phyloP scores from a whole-genome alignment of 139 green algal species.

The Closterium sp. region DNA sequence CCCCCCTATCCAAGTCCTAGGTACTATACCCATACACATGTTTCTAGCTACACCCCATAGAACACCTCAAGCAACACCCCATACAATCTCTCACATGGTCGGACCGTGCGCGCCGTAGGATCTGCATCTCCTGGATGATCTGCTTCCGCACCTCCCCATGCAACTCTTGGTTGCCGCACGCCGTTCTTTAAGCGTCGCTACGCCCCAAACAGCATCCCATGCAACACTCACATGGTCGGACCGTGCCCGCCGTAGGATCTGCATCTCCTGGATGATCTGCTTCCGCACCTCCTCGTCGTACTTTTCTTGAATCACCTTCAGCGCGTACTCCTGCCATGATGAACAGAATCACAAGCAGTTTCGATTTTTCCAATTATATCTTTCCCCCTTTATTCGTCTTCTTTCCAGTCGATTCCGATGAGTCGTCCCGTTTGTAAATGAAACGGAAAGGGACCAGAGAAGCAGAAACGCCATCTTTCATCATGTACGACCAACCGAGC shows the following conservation, averaged over 20 bases:
- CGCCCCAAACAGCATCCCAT: too few species aligned
- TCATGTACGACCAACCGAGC: too few species aligned
- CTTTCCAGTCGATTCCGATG: too few species aligned
- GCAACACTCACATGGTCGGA: slow-evolving; percentile 27
- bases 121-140: slow-evolving; percentile 19
- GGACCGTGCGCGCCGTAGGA: not conserved
- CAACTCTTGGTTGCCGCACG: too few species aligned
- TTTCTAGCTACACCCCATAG: not conserved
- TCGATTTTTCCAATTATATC: not conserved
- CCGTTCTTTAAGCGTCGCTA: too few species aligned
- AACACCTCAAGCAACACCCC: too few species aligned
- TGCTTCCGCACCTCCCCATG: slow-evolving; percentile 12
- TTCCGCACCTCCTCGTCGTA: slow-evolving; percentile 10
- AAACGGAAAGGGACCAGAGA: not conserved
- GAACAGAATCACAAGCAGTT: not conserved
- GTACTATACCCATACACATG: too few species aligned
- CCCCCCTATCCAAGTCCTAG: too few species aligned
- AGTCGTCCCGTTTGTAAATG: too few species aligned
- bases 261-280: slow-evolving; percentile 11
- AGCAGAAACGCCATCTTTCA: too few species aligned
- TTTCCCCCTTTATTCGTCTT: too few species aligned
- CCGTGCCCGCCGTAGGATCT: not conserved
- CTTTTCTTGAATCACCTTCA: slow-evolving; percentile 1
- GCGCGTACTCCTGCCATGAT: slow-evolving; percentile 9
- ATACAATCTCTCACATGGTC: slow-evolving; percentile 36